phyloP scores from a whole-genome alignment of 305 asterid species.

The Plantago lanceolata region DNA sequence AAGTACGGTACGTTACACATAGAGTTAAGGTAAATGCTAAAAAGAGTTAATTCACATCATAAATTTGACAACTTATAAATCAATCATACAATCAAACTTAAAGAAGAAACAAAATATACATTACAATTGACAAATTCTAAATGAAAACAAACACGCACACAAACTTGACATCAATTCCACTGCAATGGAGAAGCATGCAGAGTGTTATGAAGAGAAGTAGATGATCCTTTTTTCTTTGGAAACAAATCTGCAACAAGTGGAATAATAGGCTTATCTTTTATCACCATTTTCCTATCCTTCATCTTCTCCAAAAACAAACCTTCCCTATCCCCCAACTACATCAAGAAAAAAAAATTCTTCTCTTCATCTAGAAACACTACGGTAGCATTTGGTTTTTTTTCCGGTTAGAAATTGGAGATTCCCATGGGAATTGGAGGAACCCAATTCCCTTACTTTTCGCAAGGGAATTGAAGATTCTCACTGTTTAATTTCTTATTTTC shows the following conservation, averaged over 20 bases:
- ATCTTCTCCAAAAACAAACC: slow-evolving; percentile 34
- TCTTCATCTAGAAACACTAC: no score
- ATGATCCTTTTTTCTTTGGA: slow-evolving; percentile 47
- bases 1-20: no score
- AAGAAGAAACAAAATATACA: not conserved
- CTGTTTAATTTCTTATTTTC: no score
- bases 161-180: slow-evolving; percentile 23
- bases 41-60: no score
- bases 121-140: not conserved
- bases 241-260: slow-evolving; percentile 75
- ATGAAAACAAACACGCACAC: slow-evolving; percentile 1
- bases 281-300: slow-evolving; percentile 33
- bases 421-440: no score
- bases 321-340: slow-evolving; percentile 40
- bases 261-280: slow-evolving; percentile 70
- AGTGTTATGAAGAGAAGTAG: slow-evolving; percentile 45
- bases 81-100: not conserved
- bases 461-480: no score
- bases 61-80: not conserved
- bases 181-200: slow-evolving; percentile 42
- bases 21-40: no score
- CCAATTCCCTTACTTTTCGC: no score
- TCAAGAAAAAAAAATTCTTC: no score
- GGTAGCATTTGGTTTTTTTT: no score
- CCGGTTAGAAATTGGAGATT: no score